Evolutionary conservation across 306 rosid genomes (phyloP).

Genomic region (Datisca glomerata): DNA sequence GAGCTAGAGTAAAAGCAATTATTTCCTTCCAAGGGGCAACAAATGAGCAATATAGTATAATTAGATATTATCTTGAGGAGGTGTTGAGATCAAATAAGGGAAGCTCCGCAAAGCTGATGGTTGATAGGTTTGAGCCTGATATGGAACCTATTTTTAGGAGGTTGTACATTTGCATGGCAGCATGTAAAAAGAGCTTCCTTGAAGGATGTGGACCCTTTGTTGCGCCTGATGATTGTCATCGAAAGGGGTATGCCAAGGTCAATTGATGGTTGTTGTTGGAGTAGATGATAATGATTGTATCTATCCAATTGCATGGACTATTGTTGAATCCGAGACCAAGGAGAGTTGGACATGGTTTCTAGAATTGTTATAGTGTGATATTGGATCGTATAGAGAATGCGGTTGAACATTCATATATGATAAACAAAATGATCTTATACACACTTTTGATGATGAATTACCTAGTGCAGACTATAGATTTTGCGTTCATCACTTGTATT

Average conservation of each 20-base stretch:
- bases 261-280: neutral
- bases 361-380: neutral
- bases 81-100: neutral
- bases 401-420: neutral
- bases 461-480: neutral
- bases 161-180: neutral
- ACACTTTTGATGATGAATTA: too few species aligned
- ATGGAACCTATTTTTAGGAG: neutral
- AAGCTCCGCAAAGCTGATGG: neutral
- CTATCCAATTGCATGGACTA: neutral
- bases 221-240: neutral
- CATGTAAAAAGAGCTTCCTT: neutral
- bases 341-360: neutral
- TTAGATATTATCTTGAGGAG: neutral
- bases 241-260: neutral
- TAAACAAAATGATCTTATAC: neutral
- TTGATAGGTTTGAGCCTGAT: neutral
- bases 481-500: neutral
- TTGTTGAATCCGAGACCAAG: neutral
- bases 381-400: neutral
- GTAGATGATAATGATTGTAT: neutral
- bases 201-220: neutral
- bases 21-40: too few species aligned
- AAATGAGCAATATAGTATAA: neutral
- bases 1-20: too few species aligned